Evolutionary conservation across 371 early-diverging fungal species (phyloP), one percentile per base, ranked within the genome.

Genomic region (Dinochytrium kinnereticum): DNA sequence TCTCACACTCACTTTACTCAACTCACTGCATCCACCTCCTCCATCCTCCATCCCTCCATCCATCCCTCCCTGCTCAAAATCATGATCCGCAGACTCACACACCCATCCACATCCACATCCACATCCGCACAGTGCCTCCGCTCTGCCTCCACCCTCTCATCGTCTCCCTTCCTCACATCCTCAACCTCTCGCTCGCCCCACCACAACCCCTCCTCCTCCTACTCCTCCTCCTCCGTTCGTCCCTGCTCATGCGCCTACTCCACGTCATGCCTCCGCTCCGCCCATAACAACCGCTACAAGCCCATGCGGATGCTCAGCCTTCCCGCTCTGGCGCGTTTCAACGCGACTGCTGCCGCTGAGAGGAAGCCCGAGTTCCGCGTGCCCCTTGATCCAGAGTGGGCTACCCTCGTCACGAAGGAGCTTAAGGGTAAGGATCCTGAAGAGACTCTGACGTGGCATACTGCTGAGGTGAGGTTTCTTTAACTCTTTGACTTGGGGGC

Each of bases 371-470:
- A 26, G 26, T 53, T 53, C 55, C 13, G 26, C 55, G 55, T 53
- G 5, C 55, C 55, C 26, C 34, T 64, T 13, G 36, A 85, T 57
- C 44, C 68, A 17, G 88, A 90, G 66, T 94, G 95, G 95, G 81
- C 78, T 30, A 82, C 86, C 72, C 78, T 91, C 57, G 95, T 90
- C 1, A 80, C 80, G 30, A 94, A 94, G 80, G 95, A 94, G 78
- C 85, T 93, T 76, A 94, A 93, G 80, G 94, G 93, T 51, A 92
- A 93, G 74, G 89, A 93, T 73, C 91, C 94, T 0, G 85, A 84
- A 57, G 84, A 87, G 51, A 76, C 78, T 1, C 78, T 94, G 50
- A 88, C 89, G 15, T 94, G 94, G 94, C 78, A 89, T 69, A 94
- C 95, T 10, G 85, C 92, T 5, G 95, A 94, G 80, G 86, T 85